Conservation (phyloP, 208 protist species). For the Leishmania major region DNA sequence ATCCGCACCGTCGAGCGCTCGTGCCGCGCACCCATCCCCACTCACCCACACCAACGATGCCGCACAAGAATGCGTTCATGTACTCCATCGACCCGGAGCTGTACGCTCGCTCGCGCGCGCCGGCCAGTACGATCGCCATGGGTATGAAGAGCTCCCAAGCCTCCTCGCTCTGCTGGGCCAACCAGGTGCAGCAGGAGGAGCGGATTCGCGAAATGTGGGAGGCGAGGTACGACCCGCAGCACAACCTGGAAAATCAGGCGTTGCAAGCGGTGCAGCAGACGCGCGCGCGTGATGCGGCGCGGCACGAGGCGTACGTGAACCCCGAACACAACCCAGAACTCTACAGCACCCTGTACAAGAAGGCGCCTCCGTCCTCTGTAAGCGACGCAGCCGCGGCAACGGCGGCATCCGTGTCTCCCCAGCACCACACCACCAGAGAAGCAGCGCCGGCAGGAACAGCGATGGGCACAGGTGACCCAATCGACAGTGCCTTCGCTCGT, state of each 20-base stretch:
- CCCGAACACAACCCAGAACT: constrained; percentile 53
- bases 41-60: constrained; percentile 7
- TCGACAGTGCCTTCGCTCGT: neutral
- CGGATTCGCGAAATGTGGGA: constrained; percentile 41
- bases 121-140: constrained; percentile 69
- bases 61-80: constrained; percentile 35
- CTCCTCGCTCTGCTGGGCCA: constrained; percentile 56
- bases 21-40: neutral
- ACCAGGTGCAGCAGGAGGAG: constrained; percentile 61
- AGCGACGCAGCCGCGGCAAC: neutral
- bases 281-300: constrained; percentile 38
- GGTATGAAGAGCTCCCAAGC: constrained; percentile 64
- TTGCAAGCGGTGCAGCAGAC: constrained; percentile 46
- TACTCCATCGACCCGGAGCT: constrained; percentile 67
- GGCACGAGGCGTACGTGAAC: constrained; percentile 35
- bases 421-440: neutral
- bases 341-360: constrained; percentile 45
- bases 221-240: constrained; percentile 38
- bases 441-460: neutral
- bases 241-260: constrained; percentile 8
- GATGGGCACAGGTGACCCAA: neutral
- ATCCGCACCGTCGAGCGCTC: neutral
- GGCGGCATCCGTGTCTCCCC: neutral
- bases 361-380: constrained; percentile 6
- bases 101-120: constrained; percentile 51